These are phyloP conservation scores for Thozetella sp. DNA, from an alignment of 495 filamentous ascomycete species.

Conservation along the genomic window DNA sequence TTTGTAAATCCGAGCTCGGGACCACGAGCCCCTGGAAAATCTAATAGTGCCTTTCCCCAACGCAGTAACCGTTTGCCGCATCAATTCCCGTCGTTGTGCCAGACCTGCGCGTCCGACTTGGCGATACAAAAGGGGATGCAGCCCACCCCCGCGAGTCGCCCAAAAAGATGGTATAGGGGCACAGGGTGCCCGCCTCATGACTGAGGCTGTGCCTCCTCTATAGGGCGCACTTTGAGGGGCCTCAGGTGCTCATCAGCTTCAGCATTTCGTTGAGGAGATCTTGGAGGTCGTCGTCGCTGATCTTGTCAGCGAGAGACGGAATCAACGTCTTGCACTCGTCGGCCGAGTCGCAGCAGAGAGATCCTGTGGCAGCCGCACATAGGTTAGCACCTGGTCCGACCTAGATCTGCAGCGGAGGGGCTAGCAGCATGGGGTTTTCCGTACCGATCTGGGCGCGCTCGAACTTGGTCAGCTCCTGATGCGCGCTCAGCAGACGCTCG, in stretches of 20 bases:
- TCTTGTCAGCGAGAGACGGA: slow-evolving; percentile 86
- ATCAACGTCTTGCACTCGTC: slow-evolving; percentile 98
- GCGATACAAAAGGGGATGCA: no score
- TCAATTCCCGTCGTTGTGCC: no score
- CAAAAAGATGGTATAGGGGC: no score
- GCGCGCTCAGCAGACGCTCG: slow-evolving; percentile 75
- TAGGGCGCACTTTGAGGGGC: background rate
- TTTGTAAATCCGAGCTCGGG: background rate
- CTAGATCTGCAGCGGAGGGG: background rate
- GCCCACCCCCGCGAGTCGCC: no score
- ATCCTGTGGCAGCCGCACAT: slow-evolving; percentile 53
- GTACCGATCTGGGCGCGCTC: slow-evolving; percentile 91
- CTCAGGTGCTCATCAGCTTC: slow-evolving; percentile 53
- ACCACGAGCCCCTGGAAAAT: background rate
- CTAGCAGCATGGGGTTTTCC: slow-evolving; percentile 21
- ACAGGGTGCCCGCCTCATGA: background rate
- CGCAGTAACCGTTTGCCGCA: no score
- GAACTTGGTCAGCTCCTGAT: slow-evolving; percentile 82
- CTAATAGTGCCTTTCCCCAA: no score
- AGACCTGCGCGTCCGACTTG: no score
- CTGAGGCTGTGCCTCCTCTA: background rate
- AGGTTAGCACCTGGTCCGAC: background rate
- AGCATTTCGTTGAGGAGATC: slow-evolving; percentile 88
- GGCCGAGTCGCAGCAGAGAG: slow-evolving; percentile 84
- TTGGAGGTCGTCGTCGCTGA: slow-evolving; percentile 82